These are phyloP conservation scores for Volvox africanus DNA, from an alignment of 139 green algal species.

Conservation along the genomic window DNA sequence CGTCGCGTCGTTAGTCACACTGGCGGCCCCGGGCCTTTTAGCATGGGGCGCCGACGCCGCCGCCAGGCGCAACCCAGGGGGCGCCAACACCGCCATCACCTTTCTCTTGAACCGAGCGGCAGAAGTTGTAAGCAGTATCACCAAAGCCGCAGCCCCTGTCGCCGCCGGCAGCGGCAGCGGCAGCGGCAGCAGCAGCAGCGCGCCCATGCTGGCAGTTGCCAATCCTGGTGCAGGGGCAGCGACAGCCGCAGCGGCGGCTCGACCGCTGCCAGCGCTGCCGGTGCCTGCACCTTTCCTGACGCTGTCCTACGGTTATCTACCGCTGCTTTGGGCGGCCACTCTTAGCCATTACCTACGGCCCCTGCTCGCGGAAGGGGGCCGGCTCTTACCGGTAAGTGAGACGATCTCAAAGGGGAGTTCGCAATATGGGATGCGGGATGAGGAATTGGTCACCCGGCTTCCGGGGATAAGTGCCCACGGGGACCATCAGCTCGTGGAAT, in stretches of 20 bases:
- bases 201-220: not conserved
- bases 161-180: not conserved
- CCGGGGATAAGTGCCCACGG: too few species aligned
- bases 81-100: not conserved
- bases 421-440: too few species aligned
- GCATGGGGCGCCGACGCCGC: slow-evolving; percentile 60
- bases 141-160: not conserved
- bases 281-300: slow-evolving; percentile 64
- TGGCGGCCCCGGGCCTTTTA: slow-evolving; percentile 60
- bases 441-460: too few species aligned
- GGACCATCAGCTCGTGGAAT: too few species aligned
- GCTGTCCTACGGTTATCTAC: slow-evolving; percentile 79
- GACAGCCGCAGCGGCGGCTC: not conserved
- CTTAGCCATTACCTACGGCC: slow-evolving; percentile 73
- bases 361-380: slow-evolving; percentile 68
- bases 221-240: not conserved
- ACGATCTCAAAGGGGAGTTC: not conserved
- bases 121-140: not conserved
- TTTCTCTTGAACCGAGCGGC: not conserved
- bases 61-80: not conserved
- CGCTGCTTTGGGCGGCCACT: slow-evolving; percentile 74
- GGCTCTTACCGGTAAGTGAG: slow-evolving; percentile 61
- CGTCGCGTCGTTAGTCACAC: slow-evolving; percentile 52
- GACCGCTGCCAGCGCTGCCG: not conserved
- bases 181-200: not conserved